These are phyloP conservation scores for Sequoiadendron giganteum DNA, from an alignment of 75 land plant species.

Conservation along the genomic window DNA sequence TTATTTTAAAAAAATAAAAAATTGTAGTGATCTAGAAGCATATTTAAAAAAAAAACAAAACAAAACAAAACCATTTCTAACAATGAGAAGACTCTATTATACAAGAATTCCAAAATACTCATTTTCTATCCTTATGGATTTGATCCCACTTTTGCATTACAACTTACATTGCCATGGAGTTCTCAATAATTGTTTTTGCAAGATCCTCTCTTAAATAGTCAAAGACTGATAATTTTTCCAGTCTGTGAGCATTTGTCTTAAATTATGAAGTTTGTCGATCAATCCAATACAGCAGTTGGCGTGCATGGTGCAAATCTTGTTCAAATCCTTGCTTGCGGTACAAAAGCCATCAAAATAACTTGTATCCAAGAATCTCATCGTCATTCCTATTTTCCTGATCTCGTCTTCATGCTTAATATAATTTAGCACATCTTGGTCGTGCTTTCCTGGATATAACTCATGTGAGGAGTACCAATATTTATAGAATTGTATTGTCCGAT, in stretches of 20 bases:
- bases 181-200: conserved; percentile 17
- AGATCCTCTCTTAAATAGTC: conserved; percentile 18
- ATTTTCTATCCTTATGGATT: no score
- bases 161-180: conserved; percentile 41
- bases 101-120: no score
- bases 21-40: no score
- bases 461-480: conserved; percentile 54
- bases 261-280: conserved; percentile 27
- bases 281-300: no score
- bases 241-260: conserved; percentile 56
- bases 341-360: conserved; percentile 65
- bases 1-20: no score
- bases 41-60: no score
- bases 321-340: conserved; percentile 50
- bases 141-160: no score
- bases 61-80: no score
- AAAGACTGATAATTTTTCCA: conserved; percentile 49
- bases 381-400: conserved; percentile 48
- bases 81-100: no score
- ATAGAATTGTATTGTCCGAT: no score
- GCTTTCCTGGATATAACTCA: neutral
- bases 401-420: conserved; percentile 28
- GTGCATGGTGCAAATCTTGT: neutral
- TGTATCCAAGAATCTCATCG: conserved; percentile 53
- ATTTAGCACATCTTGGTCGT: neutral